These are phyloP conservation scores for Diaporthe citrichinensis DNA, from an alignment of 2,329 filamentous ascomycete genomes.

Conservation along the genomic window DNA sequence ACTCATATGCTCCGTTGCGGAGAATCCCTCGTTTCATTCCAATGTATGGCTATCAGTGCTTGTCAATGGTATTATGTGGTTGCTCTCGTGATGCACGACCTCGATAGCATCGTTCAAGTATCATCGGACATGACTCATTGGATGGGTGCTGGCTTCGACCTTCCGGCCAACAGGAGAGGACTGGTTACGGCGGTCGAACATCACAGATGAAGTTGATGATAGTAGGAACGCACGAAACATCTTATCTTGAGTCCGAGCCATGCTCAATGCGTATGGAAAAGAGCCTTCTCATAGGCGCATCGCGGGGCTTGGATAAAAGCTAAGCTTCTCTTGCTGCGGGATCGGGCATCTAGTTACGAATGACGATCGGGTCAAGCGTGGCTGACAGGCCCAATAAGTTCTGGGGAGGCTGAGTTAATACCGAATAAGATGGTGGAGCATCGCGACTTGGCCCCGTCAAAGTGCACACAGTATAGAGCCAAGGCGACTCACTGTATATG, in stretches of 20 bases:
- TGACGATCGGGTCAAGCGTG: background rate
- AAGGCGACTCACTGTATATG: background rate
- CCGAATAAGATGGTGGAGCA: too few relatives aligned
- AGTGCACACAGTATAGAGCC: background rate
- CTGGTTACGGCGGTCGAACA: background rate
- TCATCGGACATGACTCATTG: background rate
- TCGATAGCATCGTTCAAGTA: background rate
- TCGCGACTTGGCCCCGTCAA: background rate
- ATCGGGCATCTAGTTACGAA: background rate
- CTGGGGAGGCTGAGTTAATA: background rate
- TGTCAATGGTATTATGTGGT: background rate
- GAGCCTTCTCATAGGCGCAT: too few relatives aligned
- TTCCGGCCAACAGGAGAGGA: accelerated
- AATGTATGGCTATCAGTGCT: background rate
- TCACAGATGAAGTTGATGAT: background rate
- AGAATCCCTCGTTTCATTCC: background rate
- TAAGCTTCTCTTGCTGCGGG: background rate
- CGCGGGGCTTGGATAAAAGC: too few relatives aligned
- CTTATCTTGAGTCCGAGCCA: background rate
- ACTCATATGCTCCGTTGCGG: background rate
- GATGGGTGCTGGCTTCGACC: background rate
- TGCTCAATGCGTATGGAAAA: background rate
- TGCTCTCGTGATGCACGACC: background rate
- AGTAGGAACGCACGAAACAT: background rate
- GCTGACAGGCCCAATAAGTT: too few relatives aligned